Base-by-base conservation (phyloP, 1,284 basidiomycete genomes). In the Cutaneotrichosporon sp. region DNA sequence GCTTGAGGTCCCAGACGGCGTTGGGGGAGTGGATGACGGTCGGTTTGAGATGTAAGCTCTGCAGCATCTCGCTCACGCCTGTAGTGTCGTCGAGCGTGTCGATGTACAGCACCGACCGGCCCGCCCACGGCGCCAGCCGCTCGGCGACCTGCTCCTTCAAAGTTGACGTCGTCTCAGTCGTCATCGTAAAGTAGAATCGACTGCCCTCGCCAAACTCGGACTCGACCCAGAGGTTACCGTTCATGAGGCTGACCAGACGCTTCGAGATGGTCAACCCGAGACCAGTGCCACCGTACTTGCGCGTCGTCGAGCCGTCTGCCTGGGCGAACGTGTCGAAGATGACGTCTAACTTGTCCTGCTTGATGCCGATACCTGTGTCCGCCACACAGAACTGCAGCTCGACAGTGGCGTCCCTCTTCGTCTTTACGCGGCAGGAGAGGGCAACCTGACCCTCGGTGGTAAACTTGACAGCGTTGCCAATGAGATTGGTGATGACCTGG, bases 281-380 rank as follows among this genome's bases (percentile, higher is more conserved):
- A 77, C 97, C 97, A 0, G 97, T 99, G 55, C 96, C 96, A 69
- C 96, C 96, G 73, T 98, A 98, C 85, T 98, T 97, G 87, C 92
- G 83, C 10, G 91, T 94, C 7, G 92, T 94, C 4, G 90, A 93
- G 16, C 91, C 97, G 83, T 99, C 97, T 0, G 97, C 97, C 78
- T 99, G 97, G 73, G 93, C 95, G 83, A 99, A 99, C 5, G 97
- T 99, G 79, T 99, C 96, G 81, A 99, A 99, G 77, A 99, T 99
- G 77, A 99, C 85, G 75, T 96, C 96, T 66, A 99, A 83, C 84
- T 99, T 99, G 81, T 99, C 97, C 80, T 95, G 94, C 72, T 97
- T 95, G 81, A 99, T 99, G 66, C 97, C 97, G 74, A 99, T 99
- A 69, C 97, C 97, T 1, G 95, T 97, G 79, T 99, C 97, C 60